Evolutionary conservation across 192 early-diverging fungal genomes (phyloP).

Genomic region (Linderina pennispora): DNA sequence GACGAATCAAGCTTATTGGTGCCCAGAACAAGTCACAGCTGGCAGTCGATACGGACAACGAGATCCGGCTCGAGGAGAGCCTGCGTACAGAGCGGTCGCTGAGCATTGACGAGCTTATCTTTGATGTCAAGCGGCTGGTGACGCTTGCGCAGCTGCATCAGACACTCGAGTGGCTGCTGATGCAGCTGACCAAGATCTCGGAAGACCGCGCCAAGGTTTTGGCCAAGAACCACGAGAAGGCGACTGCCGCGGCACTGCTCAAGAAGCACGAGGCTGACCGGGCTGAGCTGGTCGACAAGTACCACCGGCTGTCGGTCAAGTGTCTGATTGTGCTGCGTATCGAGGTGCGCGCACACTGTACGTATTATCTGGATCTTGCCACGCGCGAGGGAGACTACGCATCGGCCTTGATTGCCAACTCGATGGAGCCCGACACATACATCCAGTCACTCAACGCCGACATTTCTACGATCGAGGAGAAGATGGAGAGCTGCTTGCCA

Average conservation of each 20-base stretch:
- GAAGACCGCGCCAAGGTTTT: constrained; percentile 21
- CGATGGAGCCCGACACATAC: constrained; percentile 83
- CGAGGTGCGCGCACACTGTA: constrained; percentile 77
- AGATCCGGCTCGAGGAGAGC: constrained; percentile 68
- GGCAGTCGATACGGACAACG: constrained; percentile 44
- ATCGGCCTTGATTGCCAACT: constrained; percentile 66
- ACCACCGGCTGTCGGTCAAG: constrained; percentile 68
- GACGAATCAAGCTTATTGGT: constrained; percentile 37
- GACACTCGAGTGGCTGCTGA: constrained; percentile 61
- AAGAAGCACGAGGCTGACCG: constrained; percentile 39
- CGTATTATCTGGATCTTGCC: constrained; percentile 85
- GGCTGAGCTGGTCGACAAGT: constrained; percentile 50
- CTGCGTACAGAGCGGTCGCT: constrained; percentile 77
- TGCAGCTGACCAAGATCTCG: constrained; percentile 24
- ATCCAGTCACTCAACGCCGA: constrained; percentile 77
- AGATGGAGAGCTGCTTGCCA: constrained; percentile 56
- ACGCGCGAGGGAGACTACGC: constrained; percentile 87
- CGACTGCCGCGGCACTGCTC: constrained; percentile 50
- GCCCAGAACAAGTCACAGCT: constrained; percentile 1
- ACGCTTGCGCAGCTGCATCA: constrained; percentile 72
- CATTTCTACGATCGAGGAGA: constrained; percentile 69
- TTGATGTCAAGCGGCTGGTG: constrained; percentile 73
- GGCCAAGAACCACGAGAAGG: constrained; percentile 19
- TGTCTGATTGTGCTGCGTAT: constrained; percentile 77
- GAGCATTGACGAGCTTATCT: constrained; percentile 72